Conservation (phyloP, 2,329 filamentous ascomycete species). For the Polychaeton citri region DNA sequence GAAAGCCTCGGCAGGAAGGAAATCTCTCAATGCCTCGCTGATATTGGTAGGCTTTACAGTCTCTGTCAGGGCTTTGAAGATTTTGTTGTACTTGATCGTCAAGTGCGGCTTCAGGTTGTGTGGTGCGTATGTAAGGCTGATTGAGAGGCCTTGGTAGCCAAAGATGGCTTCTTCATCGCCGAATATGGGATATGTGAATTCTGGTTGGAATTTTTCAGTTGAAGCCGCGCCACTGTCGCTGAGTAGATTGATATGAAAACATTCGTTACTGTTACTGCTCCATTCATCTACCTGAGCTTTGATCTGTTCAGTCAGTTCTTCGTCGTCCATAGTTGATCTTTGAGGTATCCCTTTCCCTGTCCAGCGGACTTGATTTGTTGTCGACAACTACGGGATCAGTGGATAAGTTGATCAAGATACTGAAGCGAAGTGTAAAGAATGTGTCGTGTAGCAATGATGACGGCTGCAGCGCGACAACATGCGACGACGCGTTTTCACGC, state of each 20-base stretch:
- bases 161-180: conserved; percentile 87
- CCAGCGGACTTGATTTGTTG: no score
- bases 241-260: conserved; percentile 48
- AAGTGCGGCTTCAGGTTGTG: conserved; percentile 71
- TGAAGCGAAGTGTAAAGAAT: no score
- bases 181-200: conserved; percentile 85
- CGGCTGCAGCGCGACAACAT: no score
- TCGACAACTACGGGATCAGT: no score
- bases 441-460: no score
- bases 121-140: conserved; percentile 56
- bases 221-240: conserved; percentile 30
- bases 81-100: conserved; percentile 56
- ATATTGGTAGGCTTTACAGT: conserved; percentile 54
- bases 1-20: conserved; percentile 51
- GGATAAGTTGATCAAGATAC: no score
- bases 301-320: conserved; percentile 1
- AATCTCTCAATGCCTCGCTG: conserved; percentile 47
- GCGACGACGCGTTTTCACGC: background rate
- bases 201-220: conserved; percentile 57
- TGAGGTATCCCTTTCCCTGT: no score
- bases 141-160: conserved; percentile 69
- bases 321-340: background rate
- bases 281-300: conserved; percentile 19
- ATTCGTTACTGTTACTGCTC: conserved; percentile 49
- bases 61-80: conserved; percentile 56